These are phyloP conservation scores for Ogataea allantospora DNA, from an alignment of 805 yeast species.

Conservation along the genomic window DNA sequence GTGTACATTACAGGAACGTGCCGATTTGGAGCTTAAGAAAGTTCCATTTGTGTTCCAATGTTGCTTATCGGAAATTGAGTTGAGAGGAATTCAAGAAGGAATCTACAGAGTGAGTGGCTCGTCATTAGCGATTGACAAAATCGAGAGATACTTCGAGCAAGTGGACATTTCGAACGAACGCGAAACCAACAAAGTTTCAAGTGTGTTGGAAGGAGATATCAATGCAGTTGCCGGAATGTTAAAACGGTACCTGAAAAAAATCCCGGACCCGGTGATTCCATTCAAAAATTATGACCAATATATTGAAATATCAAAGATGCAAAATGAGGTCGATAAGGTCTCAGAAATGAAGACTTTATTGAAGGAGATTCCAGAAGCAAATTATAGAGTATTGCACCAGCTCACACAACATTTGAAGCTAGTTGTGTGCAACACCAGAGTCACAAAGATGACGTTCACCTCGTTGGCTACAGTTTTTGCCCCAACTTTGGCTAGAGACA, in stretches of 20 bases:
- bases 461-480: conserved; percentile 92
- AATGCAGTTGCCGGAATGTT: conserved; percentile 84
- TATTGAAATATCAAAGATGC: conserved; percentile 49
- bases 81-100: conserved; percentile 79
- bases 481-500: conserved; percentile 82
- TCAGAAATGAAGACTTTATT: conserved; percentile 47
- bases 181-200: conserved; percentile 23
- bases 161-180: conserved; percentile 34
- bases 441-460: conserved; percentile 78
- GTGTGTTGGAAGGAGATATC: conserved; percentile 51
- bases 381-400: conserved; percentile 52
- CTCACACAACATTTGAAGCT: conserved; percentile 64
- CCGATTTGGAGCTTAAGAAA: conserved; percentile 54
- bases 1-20: conserved; percentile 61
- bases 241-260: conserved; percentile 79
- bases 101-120: conserved; percentile 89
- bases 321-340: conserved; percentile 33
- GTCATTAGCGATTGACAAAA: conserved; percentile 55
- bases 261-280: conserved; percentile 84
- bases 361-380: conserved; percentile 61
- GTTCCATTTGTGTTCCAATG: conserved; percentile 72
- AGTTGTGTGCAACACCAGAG: conserved; percentile 50
- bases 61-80: conserved; percentile 77
- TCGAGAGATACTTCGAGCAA: conserved; percentile 36
- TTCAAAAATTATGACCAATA: conserved; percentile 64